Evolutionary conservation across 495 filamentous ascomycete species (phyloP), one percentile per base, ranked within the genome.

Genomic region (Daldinia vernicosa): DNA sequence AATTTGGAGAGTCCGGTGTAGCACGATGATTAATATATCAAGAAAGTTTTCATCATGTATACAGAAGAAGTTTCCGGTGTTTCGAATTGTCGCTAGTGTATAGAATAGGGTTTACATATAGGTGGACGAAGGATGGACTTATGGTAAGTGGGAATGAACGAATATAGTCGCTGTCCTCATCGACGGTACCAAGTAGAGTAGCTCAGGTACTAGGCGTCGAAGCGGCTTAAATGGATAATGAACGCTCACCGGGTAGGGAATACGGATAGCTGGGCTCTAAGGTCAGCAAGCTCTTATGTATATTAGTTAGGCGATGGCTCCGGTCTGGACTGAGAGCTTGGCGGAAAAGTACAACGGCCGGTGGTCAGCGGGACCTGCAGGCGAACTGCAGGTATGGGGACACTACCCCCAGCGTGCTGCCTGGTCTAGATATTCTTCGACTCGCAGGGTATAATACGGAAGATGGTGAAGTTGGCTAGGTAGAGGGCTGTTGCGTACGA

Each of bases 291-390:
- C 52, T 66, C 61, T 63, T 58, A 62, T 69, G 50, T 63, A 69
- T 73, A 69, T 66, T 35, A 62, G 40, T 66, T 58, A 47, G 56
- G 62, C 28, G 66, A 66, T 66, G 52, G 33, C 63, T 12, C 7
- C 11, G 51, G 66, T 73, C 70, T 73, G 57, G 52, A 63, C 66
- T 60, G 22, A 28, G 57, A 43, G 19, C 66, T 73, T 63, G 70
- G 62, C 60, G n/a, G 37, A 64, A 40, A 39, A 61, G 11, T 55
- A 59, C 27, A 28, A 60, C 39, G 57, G 51, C 56, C 37, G 66
- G 37, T 66, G 58, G 70, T 63, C 45, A 27, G 66, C 62, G 51
- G 70, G 66, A 73, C 70, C 66, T 73, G 70, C 70, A 72, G 70
- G 37, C 45, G 27, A 37, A 45, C 39, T 66, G 70, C 66, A 66